Conservation (phyloP, 1,139 yeast species). For the Scheffersomyces lignicola region DNA sequence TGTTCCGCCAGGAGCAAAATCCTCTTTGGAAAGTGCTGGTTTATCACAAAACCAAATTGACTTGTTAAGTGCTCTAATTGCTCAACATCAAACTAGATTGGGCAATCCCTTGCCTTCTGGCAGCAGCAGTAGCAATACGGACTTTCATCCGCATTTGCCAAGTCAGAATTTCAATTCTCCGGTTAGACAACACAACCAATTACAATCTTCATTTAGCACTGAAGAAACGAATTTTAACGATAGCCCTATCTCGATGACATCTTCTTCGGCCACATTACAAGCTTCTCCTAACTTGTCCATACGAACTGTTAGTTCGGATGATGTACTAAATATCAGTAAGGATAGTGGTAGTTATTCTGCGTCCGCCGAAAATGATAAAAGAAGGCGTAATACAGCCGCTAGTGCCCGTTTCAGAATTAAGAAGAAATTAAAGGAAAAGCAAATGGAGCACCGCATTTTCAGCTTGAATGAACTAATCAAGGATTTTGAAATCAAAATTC, state of each 20-base stretch:
- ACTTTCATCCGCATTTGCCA: constrained; percentile 3
- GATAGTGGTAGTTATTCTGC: neutral
- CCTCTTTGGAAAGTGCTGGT: constrained; percentile 63
- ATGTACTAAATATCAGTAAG: neutral
- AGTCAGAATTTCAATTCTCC: constrained; percentile 13
- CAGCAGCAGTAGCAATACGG: neutral
- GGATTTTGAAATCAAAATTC: constrained; percentile 57
- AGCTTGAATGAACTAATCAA: constrained; percentile 63
- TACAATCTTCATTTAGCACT: constrained; percentile 1
- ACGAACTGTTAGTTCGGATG: neutral
- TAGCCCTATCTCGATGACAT: constrained; percentile 4
- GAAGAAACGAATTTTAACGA: neutral
- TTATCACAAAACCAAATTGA: constrained; percentile 67
- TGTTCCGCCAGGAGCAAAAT: constrained; percentile 72
- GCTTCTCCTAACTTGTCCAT: constrained; percentile 1
- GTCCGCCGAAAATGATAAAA: constrained; percentile 46
- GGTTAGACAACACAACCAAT: constrained; percentile 24
- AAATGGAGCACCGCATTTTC: constrained; percentile 68
- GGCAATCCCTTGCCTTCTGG: constrained; percentile 22
- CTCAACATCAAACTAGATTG: constrained; percentile 56
- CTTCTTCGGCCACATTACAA: constrained; percentile 3
- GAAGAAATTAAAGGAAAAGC: constrained; percentile 81
- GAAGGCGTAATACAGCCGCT: constrained; percentile 79
- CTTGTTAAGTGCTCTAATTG: constrained; percentile 68
- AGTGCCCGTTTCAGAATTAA: constrained; percentile 78